Conservation (phyloP, 106 monocot genomes). For the Apostasia shenzhenica region DNA sequence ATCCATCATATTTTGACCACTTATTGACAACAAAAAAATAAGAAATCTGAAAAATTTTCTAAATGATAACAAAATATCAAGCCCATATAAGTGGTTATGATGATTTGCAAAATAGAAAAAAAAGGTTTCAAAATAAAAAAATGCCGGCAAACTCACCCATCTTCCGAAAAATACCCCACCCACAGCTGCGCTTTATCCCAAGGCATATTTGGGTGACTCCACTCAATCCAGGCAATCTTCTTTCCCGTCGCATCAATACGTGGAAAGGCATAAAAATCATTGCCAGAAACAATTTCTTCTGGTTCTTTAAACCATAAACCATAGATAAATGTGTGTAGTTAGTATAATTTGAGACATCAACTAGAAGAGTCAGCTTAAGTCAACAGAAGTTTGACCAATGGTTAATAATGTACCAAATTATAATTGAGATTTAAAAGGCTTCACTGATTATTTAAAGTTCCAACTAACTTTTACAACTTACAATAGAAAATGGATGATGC, state of each 20-base stretch:
- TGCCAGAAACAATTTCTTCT: constrained; percentile 56
- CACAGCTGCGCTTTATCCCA: constrained; percentile 95
- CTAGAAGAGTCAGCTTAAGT: not conserved
- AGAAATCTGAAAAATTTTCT: not conserved
- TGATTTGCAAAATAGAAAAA: not conserved
- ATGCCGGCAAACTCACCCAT: constrained; percentile 43
- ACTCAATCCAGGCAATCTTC: constrained; percentile 87
- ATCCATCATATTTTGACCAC: not conserved
- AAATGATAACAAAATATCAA: not conserved
- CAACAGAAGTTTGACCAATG: not conserved
- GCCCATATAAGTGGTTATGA: not conserved
- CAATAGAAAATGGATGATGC: too few relatives aligned
- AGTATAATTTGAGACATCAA: not conserved
- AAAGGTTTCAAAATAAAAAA: not conserved
- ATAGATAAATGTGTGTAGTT: not conserved
- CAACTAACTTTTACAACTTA: too few relatives aligned
- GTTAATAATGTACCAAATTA: too few relatives aligned
- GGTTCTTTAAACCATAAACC: constrained; percentile 50
- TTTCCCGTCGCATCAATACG: constrained; percentile 59
- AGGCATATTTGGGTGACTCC: constrained; percentile 94
- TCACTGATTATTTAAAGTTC: too few relatives aligned
- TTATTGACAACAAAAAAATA: not conserved
- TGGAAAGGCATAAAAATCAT: constrained; percentile 95
- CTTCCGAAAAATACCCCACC: constrained; percentile 88
- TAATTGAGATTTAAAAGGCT: too few relatives aligned